Evolutionary conservation across 768 basidiomycete genomes (phyloP).

Genomic region (Vararia minispora): DNA sequence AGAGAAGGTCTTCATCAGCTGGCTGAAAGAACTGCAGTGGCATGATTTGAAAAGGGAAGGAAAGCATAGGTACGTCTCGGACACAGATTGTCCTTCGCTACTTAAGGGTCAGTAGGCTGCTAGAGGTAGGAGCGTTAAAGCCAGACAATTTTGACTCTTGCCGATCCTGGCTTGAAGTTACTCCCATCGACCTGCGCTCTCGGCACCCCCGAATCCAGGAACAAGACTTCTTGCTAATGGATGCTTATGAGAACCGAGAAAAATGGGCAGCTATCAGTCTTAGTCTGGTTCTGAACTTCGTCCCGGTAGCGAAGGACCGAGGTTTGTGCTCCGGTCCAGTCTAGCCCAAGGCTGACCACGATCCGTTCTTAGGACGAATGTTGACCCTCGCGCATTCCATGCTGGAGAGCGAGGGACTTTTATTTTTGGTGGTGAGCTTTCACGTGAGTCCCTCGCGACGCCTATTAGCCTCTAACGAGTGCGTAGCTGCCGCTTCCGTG

Average conservation of each 20-base stretch:
- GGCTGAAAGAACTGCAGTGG: slow-evolving; percentile 49
- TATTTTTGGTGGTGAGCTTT: slow-evolving; percentile 60
- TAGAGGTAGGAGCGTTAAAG: slow-evolving; percentile 83
- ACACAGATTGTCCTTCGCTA: neutral
- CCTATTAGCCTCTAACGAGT: slow-evolving; percentile 3
- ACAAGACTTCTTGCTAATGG: slow-evolving; percentile 74
- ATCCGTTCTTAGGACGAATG: slow-evolving; percentile 50
- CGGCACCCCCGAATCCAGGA: slow-evolving; percentile 74
- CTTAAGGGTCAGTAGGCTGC: slow-evolving; percentile 34
- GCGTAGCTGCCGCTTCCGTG: slow-evolving; percentile 75
- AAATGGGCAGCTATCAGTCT: slow-evolving; percentile 77
- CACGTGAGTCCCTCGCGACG: neutral
- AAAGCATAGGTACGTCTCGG: slow-evolving; percentile 27
- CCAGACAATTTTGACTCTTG: slow-evolving; percentile 70
- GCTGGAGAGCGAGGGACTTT: slow-evolving; percentile 39
- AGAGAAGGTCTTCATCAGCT: slow-evolving; percentile 65
- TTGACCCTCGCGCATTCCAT: slow-evolving; percentile 48
- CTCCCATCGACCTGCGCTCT: slow-evolving; percentile 76
- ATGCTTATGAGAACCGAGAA: slow-evolving; percentile 33
- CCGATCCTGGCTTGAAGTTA: slow-evolving; percentile 58
- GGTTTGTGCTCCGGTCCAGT: slow-evolving; percentile 31
- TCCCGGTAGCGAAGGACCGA: slow-evolving; percentile 62
- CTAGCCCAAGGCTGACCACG: neutral
- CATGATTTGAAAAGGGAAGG: slow-evolving; percentile 12
- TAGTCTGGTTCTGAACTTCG: slow-evolving; percentile 86